Conservation (phyloP, 768 basidiomycete genomes). For the Lactarius sanguifluus region DNA sequence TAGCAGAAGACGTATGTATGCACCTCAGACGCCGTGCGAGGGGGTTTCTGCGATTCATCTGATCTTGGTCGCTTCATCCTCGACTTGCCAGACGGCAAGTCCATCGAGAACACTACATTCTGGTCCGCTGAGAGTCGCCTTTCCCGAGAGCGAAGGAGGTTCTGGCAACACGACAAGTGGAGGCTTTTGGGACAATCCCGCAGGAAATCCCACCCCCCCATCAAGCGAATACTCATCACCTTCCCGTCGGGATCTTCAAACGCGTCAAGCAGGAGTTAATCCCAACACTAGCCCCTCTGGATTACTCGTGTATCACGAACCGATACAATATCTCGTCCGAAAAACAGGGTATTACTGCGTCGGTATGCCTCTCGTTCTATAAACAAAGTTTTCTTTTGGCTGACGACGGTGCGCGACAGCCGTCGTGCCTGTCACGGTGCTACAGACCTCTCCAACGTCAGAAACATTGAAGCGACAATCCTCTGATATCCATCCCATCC, state of each 20-base stretch:
- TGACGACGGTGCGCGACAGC: constrained; percentile 44
- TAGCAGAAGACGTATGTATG: constrained; percentile 93
- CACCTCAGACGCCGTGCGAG: constrained; percentile 73
- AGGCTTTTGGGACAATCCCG: constrained; percentile 59
- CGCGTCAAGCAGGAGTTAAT: constrained; percentile 32
- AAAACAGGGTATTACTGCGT: constrained; percentile 97
- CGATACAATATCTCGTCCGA: constrained; percentile 79
- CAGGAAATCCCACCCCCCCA: constrained; percentile 57
- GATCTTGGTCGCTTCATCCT: constrained; percentile 92
- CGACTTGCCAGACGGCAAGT: constrained; percentile 60
- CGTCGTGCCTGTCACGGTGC: constrained; percentile 85
- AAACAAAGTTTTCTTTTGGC: constrained; percentile 1
- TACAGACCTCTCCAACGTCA: constrained; percentile 37
- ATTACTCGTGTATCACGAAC: constrained; percentile 56
- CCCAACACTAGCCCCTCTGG: constrained; percentile 52
- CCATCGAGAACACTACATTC: constrained; percentile 74
- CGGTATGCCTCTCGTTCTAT: constrained; percentile 50
- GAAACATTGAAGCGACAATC: constrained; percentile 35
- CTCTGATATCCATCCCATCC: constrained; percentile 68
- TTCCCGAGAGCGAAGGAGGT: constrained; percentile 40
- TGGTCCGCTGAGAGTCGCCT: constrained; percentile 81
- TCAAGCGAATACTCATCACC: constrained; percentile 42
- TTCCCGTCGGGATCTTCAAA: constrained; percentile 19
- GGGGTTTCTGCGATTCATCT: constrained; percentile 64
- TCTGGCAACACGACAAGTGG: constrained; percentile 32